Percentiles rank a stretch among this genome's conserved stretches.
Evolutionary conservation across 805 yeast genomes (phyloP).

Genomic region (Clavispora phyllophila): DNA sequence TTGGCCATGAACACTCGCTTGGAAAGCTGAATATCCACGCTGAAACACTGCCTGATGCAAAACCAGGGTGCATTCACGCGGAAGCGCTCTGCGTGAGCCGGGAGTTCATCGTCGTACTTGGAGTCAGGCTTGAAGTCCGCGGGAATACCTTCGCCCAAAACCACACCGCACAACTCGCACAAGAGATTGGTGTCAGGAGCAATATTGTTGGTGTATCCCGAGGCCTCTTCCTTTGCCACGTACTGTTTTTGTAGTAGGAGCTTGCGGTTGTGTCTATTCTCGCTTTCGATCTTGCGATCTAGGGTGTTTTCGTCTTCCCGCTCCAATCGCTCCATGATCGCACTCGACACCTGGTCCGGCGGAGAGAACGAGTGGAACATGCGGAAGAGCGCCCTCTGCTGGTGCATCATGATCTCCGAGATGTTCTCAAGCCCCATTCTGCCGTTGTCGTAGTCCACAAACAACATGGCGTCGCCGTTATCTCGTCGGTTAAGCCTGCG

Average conservation of each 20-base stretch:
- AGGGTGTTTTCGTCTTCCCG: conserved; percentile 35
- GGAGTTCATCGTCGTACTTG: conserved; percentile 23
- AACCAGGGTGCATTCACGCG: conserved; percentile 64
- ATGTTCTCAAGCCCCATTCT: conserved; percentile 1
- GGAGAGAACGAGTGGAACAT: conserved; percentile 2
- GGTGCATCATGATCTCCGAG: conserved; percentile 5
- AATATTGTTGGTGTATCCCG: conserved; percentile 30
- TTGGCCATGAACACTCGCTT: conserved; percentile 56
- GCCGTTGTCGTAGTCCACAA: not conserved
- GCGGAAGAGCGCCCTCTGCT: conserved; percentile 5
- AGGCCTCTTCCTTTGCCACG: conserved; percentile 17
- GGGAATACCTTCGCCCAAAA: conserved; percentile 71
- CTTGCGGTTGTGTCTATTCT: conserved; percentile 26
- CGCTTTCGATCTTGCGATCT: conserved; percentile 28
- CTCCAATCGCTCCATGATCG: conserved; percentile 37
- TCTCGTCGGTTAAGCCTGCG: conserved; percentile 8
- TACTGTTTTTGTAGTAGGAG: conserved; percentile 25
- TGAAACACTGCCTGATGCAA: conserved; percentile 44
- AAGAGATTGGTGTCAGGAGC: conserved; percentile 14
- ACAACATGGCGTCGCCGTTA: not conserved
- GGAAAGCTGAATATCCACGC: conserved; percentile 55
- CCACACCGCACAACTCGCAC: conserved; percentile 67
- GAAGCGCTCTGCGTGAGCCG: conserved; percentile 19
- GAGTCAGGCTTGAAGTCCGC: conserved; percentile 38
- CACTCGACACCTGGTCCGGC: conserved; percentile 13